Evolutionary conservation across 1,284 basidiomycete species (phyloP).

Genomic region (Schizophyllum amplum): DNA sequence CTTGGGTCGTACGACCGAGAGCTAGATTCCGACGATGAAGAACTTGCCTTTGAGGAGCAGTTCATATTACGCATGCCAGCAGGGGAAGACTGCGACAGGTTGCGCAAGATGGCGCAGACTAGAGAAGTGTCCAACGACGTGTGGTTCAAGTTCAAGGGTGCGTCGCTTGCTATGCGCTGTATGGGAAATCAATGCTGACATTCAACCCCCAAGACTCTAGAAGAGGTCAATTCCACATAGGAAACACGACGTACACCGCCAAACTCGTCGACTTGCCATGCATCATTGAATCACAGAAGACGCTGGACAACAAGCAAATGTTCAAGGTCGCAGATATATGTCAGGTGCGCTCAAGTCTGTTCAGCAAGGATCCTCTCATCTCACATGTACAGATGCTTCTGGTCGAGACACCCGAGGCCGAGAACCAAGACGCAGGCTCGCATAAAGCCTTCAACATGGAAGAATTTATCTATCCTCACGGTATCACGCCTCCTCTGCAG

Average conservation of each 20-base stretch:
- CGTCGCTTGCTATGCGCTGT: conserved; percentile 13
- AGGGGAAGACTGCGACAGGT: conserved; percentile 70
- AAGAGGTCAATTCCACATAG: conserved; percentile 85
- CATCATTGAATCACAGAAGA: conserved; percentile 95
- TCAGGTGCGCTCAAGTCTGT: conserved; percentile 70
- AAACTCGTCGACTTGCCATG: conserved; percentile 96
- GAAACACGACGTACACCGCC: conserved; percentile 74
- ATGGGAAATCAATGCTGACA: conserved; percentile 1
- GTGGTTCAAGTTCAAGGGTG: conserved; percentile 98
- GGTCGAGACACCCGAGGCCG: conserved; percentile 63
- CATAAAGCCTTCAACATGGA: conserved; percentile 81
- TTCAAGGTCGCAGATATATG: conserved; percentile 99
- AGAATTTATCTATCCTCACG: conserved; percentile 97
- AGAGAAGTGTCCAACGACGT: conserved; percentile 80
- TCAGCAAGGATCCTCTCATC: conserved; percentile 54
- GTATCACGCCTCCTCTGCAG: conserved; percentile 89
- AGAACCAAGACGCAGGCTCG: conserved; percentile 53
- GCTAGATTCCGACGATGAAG: conserved; percentile 91
- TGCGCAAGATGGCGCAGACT: conserved; percentile 75
- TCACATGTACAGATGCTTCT: conserved; percentile 67
- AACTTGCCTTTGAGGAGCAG: conserved; percentile 95
- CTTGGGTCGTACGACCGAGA: conserved; percentile 88
- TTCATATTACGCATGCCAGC: conserved; percentile 90
- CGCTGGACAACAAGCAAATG: conserved; percentile 91
- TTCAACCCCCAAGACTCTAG: conserved; percentile 66